Percentiles rank a stretch among this genome's conserved stretches.
Evolutionary conservation across 805 yeast species (phyloP).

Genomic region (Hanseniaspora lindneri): DNA sequence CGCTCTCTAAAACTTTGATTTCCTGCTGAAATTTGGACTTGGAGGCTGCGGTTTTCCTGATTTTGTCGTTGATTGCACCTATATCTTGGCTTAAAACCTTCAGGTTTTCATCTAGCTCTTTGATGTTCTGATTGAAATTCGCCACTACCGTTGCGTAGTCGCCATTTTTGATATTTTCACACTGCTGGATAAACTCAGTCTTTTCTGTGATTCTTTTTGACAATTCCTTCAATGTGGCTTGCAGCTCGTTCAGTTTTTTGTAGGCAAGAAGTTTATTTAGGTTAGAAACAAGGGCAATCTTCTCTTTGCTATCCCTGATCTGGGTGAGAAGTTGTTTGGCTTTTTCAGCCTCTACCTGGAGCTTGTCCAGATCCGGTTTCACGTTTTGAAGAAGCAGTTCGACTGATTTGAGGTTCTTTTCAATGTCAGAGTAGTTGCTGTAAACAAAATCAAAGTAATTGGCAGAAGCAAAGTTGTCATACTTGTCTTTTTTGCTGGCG

Average conservation of each 20-base stretch:
- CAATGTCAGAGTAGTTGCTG: constrained; percentile 36
- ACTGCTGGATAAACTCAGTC: not conserved
- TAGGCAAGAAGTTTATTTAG: not conserved
- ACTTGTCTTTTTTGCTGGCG: constrained; percentile 61
- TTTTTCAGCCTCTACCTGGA: constrained; percentile 34
- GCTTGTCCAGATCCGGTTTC: constrained; percentile 31
- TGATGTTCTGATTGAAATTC: not conserved
- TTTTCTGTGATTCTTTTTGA: not conserved
- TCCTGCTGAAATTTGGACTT: not conserved
- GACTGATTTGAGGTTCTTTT: constrained; percentile 29
- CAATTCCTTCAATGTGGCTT: not conserved
- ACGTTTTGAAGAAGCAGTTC: constrained; percentile 33
- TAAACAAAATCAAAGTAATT: constrained; percentile 13
- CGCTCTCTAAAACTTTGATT: not conserved
- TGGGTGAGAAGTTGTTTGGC: constrained; percentile 34
- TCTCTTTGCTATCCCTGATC: constrained; percentile 19
- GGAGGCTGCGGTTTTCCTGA: not conserved
- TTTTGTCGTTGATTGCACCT: not conserved
- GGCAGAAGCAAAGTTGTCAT: constrained; percentile 40
- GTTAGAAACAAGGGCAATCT: constrained; percentile 4
- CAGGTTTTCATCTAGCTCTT: not conserved
- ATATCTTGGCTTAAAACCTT: not conserved
- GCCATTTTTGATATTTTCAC: not conserved
- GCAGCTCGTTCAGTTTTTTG: not conserved
- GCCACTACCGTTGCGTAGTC: not conserved